Evolutionary conservation across 306 rosid species (phyloP).

Genomic region (Boehmeria nivea): DNA sequence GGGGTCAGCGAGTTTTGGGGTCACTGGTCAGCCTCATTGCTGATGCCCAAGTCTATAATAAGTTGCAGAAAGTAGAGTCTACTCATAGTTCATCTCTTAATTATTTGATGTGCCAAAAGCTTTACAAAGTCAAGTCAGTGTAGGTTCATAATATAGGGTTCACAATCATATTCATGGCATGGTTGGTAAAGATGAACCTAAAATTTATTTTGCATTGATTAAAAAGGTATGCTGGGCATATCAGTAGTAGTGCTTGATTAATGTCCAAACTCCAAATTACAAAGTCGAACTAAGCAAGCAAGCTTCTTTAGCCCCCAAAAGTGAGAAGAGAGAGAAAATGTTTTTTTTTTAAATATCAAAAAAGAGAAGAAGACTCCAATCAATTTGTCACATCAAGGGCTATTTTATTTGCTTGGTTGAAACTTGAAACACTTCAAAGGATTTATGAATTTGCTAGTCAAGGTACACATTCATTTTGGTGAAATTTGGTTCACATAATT

Average conservation of each 20-base stretch:
- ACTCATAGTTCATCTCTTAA: not conserved
- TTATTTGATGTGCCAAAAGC: too few species aligned
- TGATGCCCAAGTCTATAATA: not conserved
- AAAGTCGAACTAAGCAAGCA: too few species aligned
- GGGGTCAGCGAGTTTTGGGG: not conserved
- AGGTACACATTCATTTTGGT: too few species aligned
- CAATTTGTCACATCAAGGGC: too few species aligned
- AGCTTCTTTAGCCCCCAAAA: too few species aligned
- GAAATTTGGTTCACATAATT: too few species aligned
- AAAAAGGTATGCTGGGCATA: conserved; percentile 15
- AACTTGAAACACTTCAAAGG: too few species aligned
- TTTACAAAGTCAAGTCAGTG: not conserved
- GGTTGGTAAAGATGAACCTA: conserved; percentile 30
- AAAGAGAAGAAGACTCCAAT: too few species aligned
- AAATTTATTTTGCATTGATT: conserved; percentile 17
- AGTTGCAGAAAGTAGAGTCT: not conserved
- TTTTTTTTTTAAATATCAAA: not conserved
- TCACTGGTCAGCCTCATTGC: not conserved
- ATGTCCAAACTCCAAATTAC: not conserved
- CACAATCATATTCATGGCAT: not conserved
- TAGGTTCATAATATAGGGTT: not conserved
- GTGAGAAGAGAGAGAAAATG: not conserved
- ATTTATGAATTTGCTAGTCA: too few species aligned
- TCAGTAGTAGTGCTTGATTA: too few species aligned
- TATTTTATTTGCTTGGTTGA: too few species aligned